These are phyloP conservation scores for Metroxylon sagu DNA, from an alignment of 176 grass and related monocot species.

Conservation along the genomic window DNA sequence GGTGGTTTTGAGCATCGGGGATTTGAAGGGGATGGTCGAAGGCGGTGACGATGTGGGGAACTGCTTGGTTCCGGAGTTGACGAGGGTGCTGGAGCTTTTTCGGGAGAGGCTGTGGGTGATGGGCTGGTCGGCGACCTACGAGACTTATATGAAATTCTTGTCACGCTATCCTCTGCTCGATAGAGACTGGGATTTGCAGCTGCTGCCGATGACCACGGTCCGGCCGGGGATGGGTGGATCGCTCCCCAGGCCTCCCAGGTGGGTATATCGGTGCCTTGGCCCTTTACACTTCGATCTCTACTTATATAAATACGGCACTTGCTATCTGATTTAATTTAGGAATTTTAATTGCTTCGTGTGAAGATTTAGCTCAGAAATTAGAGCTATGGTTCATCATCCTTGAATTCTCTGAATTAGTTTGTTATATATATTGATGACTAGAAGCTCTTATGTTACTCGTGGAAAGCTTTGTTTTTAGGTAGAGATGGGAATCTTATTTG, in stretches of 20 bases:
- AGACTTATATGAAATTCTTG: constrained; percentile 87
- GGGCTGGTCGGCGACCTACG: constrained; percentile 84
- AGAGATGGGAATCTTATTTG: no score
- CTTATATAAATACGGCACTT: no score
- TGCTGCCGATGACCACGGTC: constrained; percentile 63
- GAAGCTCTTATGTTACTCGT: no score
- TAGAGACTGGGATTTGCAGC: constrained; percentile 88
- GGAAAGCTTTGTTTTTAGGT: no score
- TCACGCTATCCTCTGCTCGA: constrained; percentile 82
- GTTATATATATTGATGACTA: no score
- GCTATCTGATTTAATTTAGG: no score
- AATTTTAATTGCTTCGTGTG: no score
- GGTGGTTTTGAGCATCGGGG: constrained; percentile 56
- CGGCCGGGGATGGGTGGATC: constrained; percentile 14
- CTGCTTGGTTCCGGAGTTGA: constrained; percentile 55
- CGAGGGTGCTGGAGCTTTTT: constrained; percentile 57
- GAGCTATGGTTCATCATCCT: no score
- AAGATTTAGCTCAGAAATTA: no score
- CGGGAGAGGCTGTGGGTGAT: constrained; percentile 51
- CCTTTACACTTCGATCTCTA: no score
- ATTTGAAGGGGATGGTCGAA: constrained; percentile 62
- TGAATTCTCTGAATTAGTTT: neutral
- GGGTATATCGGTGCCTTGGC: neutral
- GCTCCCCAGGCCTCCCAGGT: constrained; percentile 52
- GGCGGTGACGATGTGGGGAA: constrained; percentile 32